Percentiles rank a stretch among this genome's conserved stretches.
Evolutionary conservation across 768 basidiomycete species (phyloP).

Genomic region (Agrocybe pediades): DNA sequence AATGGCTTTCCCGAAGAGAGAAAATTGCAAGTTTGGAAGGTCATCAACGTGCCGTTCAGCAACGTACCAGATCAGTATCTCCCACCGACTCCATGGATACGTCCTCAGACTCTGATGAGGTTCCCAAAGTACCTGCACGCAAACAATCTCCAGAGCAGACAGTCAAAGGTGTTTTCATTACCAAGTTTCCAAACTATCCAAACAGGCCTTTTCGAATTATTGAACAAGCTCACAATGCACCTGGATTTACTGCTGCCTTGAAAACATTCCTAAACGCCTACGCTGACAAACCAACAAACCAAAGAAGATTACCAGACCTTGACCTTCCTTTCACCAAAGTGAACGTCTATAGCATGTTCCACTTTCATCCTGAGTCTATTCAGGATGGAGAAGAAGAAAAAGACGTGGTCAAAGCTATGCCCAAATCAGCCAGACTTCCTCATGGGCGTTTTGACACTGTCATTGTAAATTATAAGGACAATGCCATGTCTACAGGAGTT

Average conservation of each 20-base stretch:
- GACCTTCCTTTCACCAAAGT: constrained; percentile 20
- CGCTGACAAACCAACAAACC: constrained; percentile 1
- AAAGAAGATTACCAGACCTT: background rate
- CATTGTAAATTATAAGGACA: constrained; percentile 13
- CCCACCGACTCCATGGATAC: background rate
- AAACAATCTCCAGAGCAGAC: background rate
- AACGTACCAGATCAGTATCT: background rate
- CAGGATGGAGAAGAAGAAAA: constrained; percentile 14
- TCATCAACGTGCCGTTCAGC: background rate
- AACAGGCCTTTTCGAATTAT: constrained; percentile 18
- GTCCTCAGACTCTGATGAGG: background rate
- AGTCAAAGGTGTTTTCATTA: constrained; percentile 3
- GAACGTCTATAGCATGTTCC: constrained; percentile 24
- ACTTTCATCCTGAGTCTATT: constrained; percentile 16
- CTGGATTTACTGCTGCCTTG: constrained; percentile 24
- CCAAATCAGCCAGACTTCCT: constrained; percentile 7
- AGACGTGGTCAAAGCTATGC: constrained; percentile 22
- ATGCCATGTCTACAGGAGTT: constrained; percentile 23
- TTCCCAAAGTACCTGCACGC: background rate
- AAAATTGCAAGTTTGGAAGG: constrained; percentile 12
- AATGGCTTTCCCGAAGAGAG: constrained; percentile 34
- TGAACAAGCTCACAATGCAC: constrained; percentile 12
- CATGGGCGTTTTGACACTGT: constrained; percentile 28
- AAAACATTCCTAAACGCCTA: constrained; percentile 27
- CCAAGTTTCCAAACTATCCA: constrained; percentile 10